A percentile compares a stretch with the other conserved stretches of the same genome.
Conservation (phyloP, 352 stramenopile genomes). For the Halophytophthora polymorphica region DNA sequence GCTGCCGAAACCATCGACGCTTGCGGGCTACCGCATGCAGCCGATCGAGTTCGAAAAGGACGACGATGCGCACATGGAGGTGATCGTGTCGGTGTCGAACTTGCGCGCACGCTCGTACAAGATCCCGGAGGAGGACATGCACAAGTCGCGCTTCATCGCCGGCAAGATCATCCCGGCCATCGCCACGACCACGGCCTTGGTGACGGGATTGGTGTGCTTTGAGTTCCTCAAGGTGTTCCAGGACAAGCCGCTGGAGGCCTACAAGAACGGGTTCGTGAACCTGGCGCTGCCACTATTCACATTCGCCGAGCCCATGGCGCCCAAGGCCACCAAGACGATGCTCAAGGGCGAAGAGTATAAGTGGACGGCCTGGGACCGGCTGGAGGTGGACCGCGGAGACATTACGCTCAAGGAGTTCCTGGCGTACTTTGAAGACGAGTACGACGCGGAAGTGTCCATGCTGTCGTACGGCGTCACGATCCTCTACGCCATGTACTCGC, state of each 20-base stretch:
- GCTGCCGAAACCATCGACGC: constrained; percentile 75
- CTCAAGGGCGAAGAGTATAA: constrained; percentile 95
- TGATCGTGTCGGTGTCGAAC: constrained; percentile 97
- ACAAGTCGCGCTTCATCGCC: constrained; percentile 98
- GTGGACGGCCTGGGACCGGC: constrained; percentile 97
- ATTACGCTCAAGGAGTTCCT: constrained; percentile 97
- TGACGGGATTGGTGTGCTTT: constrained; percentile 98
- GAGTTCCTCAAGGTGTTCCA: constrained; percentile 97
- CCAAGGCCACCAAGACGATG: constrained; percentile 91
- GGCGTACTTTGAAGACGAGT: constrained; percentile 93
- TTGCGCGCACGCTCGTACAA: constrained; percentile 97
- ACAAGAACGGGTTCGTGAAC: constrained; percentile 99
- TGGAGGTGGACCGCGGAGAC: constrained; percentile 95
- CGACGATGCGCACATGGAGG: constrained; percentile 97
- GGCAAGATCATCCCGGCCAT: constrained; percentile 99
- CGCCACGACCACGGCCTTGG: constrained; percentile 98
- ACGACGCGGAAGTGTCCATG: constrained; percentile 98
- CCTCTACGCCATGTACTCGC: constrained; percentile 88
- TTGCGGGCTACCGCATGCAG: constrained; percentile 90
- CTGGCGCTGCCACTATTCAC: constrained; percentile 97
- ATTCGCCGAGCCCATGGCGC: constrained; percentile 95
- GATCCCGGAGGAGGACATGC: constrained; percentile 97
- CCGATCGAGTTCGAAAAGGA: constrained; percentile 99
- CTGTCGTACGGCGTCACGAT: constrained; percentile 95
- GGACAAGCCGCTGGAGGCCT: constrained; percentile 90